These are phyloP conservation scores for Zygosaccharomyces rouxii DNA, from an alignment of 805 yeast species.

Conservation along the genomic window DNA sequence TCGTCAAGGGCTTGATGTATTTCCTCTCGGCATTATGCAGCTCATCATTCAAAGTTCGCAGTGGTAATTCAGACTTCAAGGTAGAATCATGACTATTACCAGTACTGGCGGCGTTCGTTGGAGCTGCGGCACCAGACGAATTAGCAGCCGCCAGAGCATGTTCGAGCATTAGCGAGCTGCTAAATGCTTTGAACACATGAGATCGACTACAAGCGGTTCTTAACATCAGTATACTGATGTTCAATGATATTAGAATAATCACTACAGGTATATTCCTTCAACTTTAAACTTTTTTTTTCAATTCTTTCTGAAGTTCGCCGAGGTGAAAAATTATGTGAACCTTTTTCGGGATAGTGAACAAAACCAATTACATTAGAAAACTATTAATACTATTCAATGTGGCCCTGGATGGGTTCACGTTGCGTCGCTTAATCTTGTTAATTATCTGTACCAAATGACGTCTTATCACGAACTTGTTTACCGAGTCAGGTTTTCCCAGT, in stretches of 20 bases:
- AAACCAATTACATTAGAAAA: constrained; percentile 42
- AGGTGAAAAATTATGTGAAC: background rate
- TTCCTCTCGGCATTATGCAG: background rate
- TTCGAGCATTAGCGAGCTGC: constrained; percentile 13
- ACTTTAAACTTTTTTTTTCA: background rate
- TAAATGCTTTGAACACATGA: constrained; percentile 10
- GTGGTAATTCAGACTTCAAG: background rate
- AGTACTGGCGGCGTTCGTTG: background rate
- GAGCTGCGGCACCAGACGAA: background rate
- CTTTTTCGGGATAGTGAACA: background rate
- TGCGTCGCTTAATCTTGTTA: constrained; percentile 37
- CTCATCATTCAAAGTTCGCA: background rate
- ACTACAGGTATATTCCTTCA: background rate
- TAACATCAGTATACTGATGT: constrained; percentile 7
- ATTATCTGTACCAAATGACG: constrained; percentile 51
- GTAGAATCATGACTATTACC: background rate
- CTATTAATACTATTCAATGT: constrained; percentile 69
- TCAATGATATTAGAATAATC: background rate
- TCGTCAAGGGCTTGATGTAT: constrained; percentile 1
- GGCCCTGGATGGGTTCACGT: constrained; percentile 70
- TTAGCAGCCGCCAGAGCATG: constrained; percentile 7
- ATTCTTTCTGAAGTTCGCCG: background rate
- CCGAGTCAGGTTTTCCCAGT: constrained; percentile 11
- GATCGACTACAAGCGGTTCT: constrained; percentile 7
- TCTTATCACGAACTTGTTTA: constrained; percentile 51